Evolutionary conservation across 2,329 filamentous ascomycete genomes (phyloP).

Genomic region (Paracamarosporium sp.): DNA sequence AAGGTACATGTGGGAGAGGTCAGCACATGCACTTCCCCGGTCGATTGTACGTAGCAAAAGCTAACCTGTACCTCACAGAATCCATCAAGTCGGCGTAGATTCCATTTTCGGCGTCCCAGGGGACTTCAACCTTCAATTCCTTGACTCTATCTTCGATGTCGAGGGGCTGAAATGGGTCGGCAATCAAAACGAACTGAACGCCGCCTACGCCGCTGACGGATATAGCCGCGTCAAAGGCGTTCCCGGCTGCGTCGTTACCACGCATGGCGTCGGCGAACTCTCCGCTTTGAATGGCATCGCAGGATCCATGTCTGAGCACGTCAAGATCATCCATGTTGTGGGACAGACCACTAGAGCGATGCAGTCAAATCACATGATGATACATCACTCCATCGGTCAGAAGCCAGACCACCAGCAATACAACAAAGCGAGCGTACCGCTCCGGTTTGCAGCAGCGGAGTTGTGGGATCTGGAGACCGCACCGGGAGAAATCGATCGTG

Average conservation of each 20-base stretch:
- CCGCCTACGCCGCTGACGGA: conserved; percentile 64
- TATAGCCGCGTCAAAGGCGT: conserved; percentile 63
- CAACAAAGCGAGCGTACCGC: conserved; percentile 46
- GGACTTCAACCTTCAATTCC: conserved; percentile 55
- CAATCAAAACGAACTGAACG: conserved; percentile 66
- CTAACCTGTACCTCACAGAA: conserved; percentile 20
- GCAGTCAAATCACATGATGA: conserved; percentile 53
- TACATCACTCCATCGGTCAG: conserved; percentile 53
- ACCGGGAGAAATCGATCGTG: conserved; percentile 52
- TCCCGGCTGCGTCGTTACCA: conserved; percentile 60
- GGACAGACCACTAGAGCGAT: conserved; percentile 51
- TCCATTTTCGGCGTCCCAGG: conserved; percentile 48
- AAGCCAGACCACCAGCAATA: conserved; percentile 53
- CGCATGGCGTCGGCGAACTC: conserved; percentile 64
- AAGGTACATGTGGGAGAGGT: conserved; percentile 51
- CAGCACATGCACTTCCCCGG: background rate
- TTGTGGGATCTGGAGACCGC: conserved; percentile 49
- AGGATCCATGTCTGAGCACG: conserved; percentile 51
- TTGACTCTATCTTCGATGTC: conserved; percentile 52
- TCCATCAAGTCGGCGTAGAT: conserved; percentile 41
- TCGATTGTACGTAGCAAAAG: background rate
- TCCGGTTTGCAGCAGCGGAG: conserved; percentile 50
- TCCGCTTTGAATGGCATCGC: conserved; percentile 55
- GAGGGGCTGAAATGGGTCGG: conserved; percentile 55
- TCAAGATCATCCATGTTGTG: conserved; percentile 55